Evolutionary conservation across 768 basidiomycete species (phyloP).

Genomic region (Krasilnikovozyma curviuscula): DNA sequence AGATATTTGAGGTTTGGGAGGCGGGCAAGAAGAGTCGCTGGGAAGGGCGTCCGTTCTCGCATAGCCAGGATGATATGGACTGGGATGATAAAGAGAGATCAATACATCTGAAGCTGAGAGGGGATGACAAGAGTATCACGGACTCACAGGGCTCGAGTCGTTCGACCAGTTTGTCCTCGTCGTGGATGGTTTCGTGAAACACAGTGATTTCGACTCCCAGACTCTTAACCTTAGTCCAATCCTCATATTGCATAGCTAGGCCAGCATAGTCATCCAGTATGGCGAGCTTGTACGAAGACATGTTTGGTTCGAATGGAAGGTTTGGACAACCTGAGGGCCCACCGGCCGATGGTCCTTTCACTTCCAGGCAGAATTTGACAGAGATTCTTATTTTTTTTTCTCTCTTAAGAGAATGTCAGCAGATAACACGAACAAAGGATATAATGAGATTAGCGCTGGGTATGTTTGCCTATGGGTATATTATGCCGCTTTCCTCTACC

Average conservation of each 20-base stretch:
- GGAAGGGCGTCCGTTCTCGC: constrained; percentile 47
- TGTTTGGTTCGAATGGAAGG: too few relatives aligned
- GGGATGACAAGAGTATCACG: background rate
- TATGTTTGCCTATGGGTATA: too few relatives aligned
- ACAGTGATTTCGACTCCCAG: constrained; percentile 11
- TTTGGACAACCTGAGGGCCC: too few relatives aligned
- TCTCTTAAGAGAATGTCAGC: too few relatives aligned
- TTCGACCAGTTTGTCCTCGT: constrained; percentile 35
- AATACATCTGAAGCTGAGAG: background rate
- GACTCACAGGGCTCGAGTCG: constrained; percentile 33
- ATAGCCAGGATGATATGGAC: constrained; percentile 41
- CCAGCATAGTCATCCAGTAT: constrained; percentile 46
- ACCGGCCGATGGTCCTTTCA: too few relatives aligned
- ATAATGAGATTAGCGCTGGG: too few relatives aligned
- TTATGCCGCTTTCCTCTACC: too few relatives aligned
- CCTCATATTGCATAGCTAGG: constrained; percentile 35
- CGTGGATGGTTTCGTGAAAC: constrained; percentile 36
- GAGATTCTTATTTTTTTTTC: too few relatives aligned
- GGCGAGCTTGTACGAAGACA: too few relatives aligned
- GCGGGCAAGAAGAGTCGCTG: constrained; percentile 33
- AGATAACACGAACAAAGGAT: too few relatives aligned
- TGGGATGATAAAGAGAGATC: background rate
- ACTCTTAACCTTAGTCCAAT: constrained; percentile 35
- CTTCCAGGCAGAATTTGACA: too few relatives aligned
- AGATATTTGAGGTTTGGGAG: constrained; percentile 44